Evolutionary conservation across 306 rosid species (phyloP).

Genomic region (Fagus crenata): DNA sequence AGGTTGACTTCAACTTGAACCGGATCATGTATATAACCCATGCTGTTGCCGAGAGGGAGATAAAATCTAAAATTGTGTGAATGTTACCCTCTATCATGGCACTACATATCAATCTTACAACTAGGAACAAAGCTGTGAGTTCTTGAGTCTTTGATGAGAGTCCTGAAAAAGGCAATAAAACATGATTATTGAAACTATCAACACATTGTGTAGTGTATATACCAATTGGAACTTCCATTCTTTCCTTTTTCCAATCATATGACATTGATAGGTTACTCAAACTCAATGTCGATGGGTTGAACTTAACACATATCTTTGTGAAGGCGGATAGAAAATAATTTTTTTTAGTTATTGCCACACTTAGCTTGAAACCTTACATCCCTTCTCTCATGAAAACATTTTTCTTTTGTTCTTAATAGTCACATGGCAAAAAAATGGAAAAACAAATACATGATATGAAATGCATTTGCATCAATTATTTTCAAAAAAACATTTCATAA

Average conservation of each 20-base stretch:
- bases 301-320: no score
- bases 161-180: slow-evolving; percentile 42
- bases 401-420: not conserved
- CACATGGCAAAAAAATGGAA: not conserved
- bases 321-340: no score
- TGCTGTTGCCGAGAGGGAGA: slow-evolving; percentile 48
- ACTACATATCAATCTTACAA: slow-evolving; percentile 47
- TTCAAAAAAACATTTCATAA: no score
- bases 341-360: no score
- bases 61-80: slow-evolving; percentile 49
- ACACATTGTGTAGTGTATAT: no score
- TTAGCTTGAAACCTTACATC: no score
- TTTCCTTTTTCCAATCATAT: no score
- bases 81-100: slow-evolving; percentile 39
- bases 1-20: slow-evolving; percentile 61
- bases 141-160: slow-evolving; percentile 72
- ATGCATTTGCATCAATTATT: no score
- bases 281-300: no score
- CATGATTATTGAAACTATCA: slow-evolving; percentile 1
- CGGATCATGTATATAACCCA: slow-evolving; percentile 67
- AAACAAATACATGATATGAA: no score
- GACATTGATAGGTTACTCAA: no score
- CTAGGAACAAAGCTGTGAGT: slow-evolving; percentile 63
- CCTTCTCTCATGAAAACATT: not conserved
- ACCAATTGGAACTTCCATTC: no score